Evolutionary conservation across 768 basidiomycete genomes (phyloP).

Genomic region (Mycena galericulata): DNA sequence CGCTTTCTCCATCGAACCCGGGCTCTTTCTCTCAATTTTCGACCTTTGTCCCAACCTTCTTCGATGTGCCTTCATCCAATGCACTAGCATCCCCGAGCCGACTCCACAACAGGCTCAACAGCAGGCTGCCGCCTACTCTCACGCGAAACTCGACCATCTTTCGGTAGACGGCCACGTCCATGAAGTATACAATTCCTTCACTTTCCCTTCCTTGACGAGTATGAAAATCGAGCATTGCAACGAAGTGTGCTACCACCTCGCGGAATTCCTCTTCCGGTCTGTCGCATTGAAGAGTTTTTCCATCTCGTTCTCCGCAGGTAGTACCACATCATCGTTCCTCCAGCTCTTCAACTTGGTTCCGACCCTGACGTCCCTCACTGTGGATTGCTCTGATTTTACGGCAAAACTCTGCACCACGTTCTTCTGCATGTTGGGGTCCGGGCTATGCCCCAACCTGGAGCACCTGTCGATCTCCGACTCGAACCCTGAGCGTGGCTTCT

Average conservation of each 20-base stretch:
- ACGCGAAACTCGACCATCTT: neutral
- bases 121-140: neutral
- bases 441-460: neutral
- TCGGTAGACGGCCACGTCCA: neutral
- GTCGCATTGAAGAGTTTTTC: neutral
- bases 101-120: no score
- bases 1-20: neutral
- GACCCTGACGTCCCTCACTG: neutral
- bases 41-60: neutral
- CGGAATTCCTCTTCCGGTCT: neutral
- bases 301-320: neutral
- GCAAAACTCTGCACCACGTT: neutral
- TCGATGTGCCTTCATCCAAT: neutral
- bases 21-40: neutral
- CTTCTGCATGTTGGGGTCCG: neutral
- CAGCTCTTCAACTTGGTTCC: neutral
- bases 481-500: neutral
- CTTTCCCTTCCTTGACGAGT: neutral
- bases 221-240: neutral
- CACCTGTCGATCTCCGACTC: neutral
- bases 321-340: neutral
- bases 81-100: neutral
- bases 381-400: neutral
- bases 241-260: neutral
- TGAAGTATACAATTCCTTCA: neutral